Percentiles rank a stretch among this genome's conserved stretches.
Evolutionary conservation across 306 rosid species (phyloP).

Genomic region (Medicago ruthenica): DNA sequence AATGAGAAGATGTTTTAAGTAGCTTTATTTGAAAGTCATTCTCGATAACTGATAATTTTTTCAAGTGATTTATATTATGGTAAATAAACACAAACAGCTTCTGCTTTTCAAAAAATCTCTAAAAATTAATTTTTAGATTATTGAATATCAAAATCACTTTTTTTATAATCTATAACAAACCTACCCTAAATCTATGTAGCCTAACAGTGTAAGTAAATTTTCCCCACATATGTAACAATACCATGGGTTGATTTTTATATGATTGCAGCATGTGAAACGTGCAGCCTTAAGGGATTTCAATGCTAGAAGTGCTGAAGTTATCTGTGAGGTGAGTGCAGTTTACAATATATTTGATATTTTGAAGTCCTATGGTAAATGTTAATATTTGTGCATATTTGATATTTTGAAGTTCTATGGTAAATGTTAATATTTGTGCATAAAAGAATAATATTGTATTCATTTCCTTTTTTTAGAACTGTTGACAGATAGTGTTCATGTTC

Average conservation of each 20-base stretch:
- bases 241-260: conserved; percentile 27
- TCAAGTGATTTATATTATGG: background rate
- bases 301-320: conserved; percentile 86
- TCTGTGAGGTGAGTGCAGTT: conserved; percentile 70
- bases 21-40: background rate
- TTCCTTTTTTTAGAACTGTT: background rate
- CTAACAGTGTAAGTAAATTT: background rate
- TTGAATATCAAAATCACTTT: background rate
- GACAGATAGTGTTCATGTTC: conserved; percentile 5
- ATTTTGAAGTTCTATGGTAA: background rate
- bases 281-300: conserved; percentile 68
- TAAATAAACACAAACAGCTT: background rate
- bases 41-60: background rate
- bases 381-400: background rate
- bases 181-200: background rate
- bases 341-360: conserved; percentile 13
- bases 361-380: background rate
- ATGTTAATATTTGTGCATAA: background rate
- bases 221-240: conserved; percentile 1
- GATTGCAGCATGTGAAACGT: conserved; percentile 82
- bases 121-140: background rate
- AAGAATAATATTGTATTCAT: background rate
- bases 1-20: background rate
- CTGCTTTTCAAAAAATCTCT: too few relatives aligned
- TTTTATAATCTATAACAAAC: background rate